A percentile compares a stretch with the other conserved stretches of the same genome.
Conservation (phyloP, 805 yeast species). For the Hanseniaspora nectarophila region DNA sequence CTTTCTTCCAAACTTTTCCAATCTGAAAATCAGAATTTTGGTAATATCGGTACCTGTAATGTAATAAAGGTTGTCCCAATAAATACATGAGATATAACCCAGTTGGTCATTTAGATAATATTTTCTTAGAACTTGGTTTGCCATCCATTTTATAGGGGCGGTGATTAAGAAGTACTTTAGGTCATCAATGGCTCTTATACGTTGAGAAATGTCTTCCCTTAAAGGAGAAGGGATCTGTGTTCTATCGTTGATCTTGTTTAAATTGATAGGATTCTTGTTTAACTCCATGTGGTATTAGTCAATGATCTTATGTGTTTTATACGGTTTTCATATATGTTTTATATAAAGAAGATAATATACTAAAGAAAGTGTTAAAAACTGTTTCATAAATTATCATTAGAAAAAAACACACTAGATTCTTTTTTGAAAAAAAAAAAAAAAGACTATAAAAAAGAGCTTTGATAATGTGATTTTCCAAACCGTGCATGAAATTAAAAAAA, state of each 20-base stretch:
- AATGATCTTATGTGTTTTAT: background rate
- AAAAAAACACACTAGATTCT: no score
- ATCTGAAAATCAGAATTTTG: conserved; percentile 75
- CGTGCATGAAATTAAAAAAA: no score
- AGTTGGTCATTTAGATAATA: conserved; percentile 79
- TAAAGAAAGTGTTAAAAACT: no score
- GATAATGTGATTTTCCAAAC: no score
- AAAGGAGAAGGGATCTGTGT: conserved; percentile 1
- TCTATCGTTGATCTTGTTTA: conserved; percentile 2
- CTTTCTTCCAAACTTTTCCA: conserved; percentile 79
- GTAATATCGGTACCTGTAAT: conserved; percentile 95
- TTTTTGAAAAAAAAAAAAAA: no score
- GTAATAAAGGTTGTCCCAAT: conserved; percentile 80
- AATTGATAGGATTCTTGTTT: background rate
- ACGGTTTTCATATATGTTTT: background rate
- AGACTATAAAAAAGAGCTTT: no score
- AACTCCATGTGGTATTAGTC: background rate
- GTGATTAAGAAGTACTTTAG: conserved; percentile 77
- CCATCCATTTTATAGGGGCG: conserved; percentile 92
- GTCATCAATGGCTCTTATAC: conserved; percentile 52
- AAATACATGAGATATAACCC: conserved; percentile 83
- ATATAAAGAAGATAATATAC: no score
- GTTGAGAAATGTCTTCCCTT: conserved; percentile 8
- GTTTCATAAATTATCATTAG: no score
- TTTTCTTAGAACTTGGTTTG: conserved; percentile 72